Evolutionary conservation across 768 basidiomycete genomes (phyloP).

Genomic region (Psilocybe tampanensis): DNA sequence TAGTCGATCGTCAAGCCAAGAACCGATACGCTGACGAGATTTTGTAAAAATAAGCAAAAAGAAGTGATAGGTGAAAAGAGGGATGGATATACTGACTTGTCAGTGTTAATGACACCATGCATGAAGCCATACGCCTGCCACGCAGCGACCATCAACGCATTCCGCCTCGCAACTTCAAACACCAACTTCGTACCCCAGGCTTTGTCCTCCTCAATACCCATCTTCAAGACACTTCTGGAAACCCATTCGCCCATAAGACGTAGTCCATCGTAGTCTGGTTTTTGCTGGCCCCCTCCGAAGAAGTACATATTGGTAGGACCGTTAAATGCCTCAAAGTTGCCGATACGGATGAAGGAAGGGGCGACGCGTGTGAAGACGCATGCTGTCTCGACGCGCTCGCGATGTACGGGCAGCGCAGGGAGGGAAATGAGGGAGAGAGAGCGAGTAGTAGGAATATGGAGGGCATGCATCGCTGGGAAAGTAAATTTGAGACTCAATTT

Average conservation of each 20-base stretch:
- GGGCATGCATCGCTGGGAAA: conserved; percentile 55
- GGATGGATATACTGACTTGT: conserved; percentile 60
- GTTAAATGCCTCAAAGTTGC: conserved; percentile 86
- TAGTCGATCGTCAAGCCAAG: conserved; percentile 81
- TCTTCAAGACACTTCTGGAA: conserved; percentile 55
- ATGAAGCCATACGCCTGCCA: conserved; percentile 97
- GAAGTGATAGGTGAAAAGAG: neutral
- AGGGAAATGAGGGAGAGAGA: conserved; percentile 79
- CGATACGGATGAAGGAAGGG: conserved; percentile 90
- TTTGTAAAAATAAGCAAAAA: neutral
- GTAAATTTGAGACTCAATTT: neutral
- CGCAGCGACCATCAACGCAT: conserved; percentile 89
- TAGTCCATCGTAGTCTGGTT: conserved; percentile 73
- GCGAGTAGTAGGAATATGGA: conserved; percentile 87
- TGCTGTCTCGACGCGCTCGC: conserved; percentile 75
- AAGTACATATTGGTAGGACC: conserved; percentile 66
- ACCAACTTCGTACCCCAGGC: conserved; percentile 77
- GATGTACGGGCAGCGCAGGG: conserved; percentile 69
- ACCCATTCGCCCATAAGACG: conserved; percentile 80
- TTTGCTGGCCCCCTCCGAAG: conserved; percentile 78
- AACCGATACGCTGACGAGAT: conserved; percentile 66
- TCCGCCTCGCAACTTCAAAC: conserved; percentile 78
- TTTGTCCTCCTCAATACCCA: conserved; percentile 46
- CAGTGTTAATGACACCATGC: conserved; percentile 98
- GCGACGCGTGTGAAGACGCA: conserved; percentile 81